phyloP scores from a whole-genome alignment of 179 eudicot genomes.

The Gypsophila paniculata region DNA sequence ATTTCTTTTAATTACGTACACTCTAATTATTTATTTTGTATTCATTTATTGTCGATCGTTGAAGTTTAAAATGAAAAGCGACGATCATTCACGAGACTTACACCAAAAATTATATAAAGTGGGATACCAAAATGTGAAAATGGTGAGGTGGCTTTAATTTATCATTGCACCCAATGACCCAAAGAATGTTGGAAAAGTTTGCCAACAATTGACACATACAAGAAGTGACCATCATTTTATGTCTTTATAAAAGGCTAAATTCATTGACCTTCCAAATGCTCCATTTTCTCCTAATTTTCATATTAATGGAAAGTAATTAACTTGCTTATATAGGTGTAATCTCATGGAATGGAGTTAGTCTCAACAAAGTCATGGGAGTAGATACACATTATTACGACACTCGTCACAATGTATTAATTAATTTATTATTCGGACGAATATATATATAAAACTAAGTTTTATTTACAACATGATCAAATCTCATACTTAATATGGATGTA shows the following conservation, averaged over 20 bases:
- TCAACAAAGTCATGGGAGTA: not conserved
- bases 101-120: not conserved
- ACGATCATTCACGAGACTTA: no score
- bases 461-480: no score
- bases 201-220: conserved; percentile 16
- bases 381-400: not conserved
- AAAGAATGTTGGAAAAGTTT: conserved; percentile 23
- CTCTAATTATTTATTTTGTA: no score
- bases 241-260: conserved; percentile 2
- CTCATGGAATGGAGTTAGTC: not conserved
- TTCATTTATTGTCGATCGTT: no score
- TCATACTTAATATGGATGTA: no score
- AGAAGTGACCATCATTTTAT: conserved; percentile 11
- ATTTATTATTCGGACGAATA: not conserved
- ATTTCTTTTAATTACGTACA: no score
- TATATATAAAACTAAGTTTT: no score
- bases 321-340: not conserved
- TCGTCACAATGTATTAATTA: not conserved
- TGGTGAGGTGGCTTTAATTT: conserved; percentile 17
- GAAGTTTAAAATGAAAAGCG: no score
- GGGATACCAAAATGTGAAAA: not conserved
- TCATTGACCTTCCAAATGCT: not conserved
- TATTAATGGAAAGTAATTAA: no score
- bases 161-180: conserved; percentile 4
- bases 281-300: not conserved